Evolutionary conservation across 768 basidiomycete genomes (phyloP).

Genomic region (Boletus tylopilopsis): DNA sequence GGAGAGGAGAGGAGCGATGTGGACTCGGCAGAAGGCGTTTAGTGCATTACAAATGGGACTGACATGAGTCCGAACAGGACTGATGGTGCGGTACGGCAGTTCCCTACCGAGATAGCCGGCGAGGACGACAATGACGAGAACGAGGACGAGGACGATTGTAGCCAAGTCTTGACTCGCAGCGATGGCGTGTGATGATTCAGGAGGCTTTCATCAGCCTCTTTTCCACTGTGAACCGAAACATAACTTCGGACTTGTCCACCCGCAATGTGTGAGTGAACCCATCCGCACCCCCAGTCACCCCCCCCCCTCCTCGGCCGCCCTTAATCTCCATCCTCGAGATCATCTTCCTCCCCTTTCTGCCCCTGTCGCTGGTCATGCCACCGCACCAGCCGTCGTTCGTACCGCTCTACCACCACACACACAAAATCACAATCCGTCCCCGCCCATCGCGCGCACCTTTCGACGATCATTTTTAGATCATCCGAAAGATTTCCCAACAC

Average conservation of each 20-base stretch:
- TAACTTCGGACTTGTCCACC: background rate
- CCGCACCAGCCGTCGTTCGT: slow-evolving; percentile 58
- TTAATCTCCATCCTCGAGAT: slow-evolving; percentile 13
- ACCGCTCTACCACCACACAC: slow-evolving; percentile 52
- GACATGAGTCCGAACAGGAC: slow-evolving; percentile 7
- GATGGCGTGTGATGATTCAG: slow-evolving; percentile 5
- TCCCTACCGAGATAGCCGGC: slow-evolving; percentile 20
- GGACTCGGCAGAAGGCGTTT: slow-evolving; percentile 13
- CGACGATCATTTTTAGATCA: slow-evolving; percentile 50
- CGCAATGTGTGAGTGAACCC: too few relatives aligned
- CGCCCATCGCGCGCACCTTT: slow-evolving; percentile 48
- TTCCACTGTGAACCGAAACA: background rate
- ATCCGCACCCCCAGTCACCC: background rate
- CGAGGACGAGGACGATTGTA: background rate
- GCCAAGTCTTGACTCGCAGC: slow-evolving; percentile 1
- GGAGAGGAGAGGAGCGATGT: slow-evolving; percentile 19
- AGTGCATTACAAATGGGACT: slow-evolving; percentile 37
- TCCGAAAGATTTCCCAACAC: slow-evolving; percentile 52
- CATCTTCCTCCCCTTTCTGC: background rate
- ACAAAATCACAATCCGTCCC: slow-evolving; percentile 55
- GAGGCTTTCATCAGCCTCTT: background rate
- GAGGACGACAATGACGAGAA: slow-evolving; percentile 5
- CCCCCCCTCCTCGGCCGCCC: background rate
- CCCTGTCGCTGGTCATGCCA: slow-evolving; percentile 32
- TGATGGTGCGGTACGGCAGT: slow-evolving; percentile 12